These are phyloP conservation scores for Zymoseptoria passerinii DNA, from an alignment of 2,329 filamentous ascomycete species.

Conservation along the genomic window DNA sequence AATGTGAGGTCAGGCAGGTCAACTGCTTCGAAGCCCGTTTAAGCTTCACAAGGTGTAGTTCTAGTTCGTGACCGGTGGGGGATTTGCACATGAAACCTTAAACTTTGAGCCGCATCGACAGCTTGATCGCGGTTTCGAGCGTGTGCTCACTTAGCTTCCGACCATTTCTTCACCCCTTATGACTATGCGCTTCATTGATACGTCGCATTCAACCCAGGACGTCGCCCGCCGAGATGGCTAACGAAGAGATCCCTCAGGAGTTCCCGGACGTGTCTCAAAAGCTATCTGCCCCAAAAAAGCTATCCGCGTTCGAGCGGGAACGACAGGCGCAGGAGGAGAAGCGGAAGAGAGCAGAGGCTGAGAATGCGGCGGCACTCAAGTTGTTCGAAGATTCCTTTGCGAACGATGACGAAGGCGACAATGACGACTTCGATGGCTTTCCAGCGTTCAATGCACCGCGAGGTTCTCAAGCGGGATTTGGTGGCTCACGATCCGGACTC, in stretches of 20 bases:
- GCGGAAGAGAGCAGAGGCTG: constrained; percentile 70
- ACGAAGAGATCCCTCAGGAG: constrained; percentile 25
- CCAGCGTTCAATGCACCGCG: constrained; percentile 35
- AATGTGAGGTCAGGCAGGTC: background rate
- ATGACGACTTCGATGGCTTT: constrained; percentile 14
- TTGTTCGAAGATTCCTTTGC: constrained; percentile 77
- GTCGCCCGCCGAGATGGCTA: constrained; percentile 11
- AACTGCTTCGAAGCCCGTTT: background rate
- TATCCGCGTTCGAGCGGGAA: constrained; percentile 81
- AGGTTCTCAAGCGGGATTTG: constrained; percentile 23
- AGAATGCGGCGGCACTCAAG: constrained; percentile 77
- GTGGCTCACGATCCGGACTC: constrained; percentile 4
- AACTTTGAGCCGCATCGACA: background rate
- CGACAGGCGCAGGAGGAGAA: constrained; percentile 87
- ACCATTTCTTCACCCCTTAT: background rate
- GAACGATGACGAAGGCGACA: constrained; percentile 39
- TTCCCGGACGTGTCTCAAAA: constrained; percentile 72
- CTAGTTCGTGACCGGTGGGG: background rate
- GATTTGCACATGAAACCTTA: background rate
- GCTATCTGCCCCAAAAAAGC: constrained; percentile 65
- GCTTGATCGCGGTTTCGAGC: background rate
- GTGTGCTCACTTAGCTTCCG: background rate
- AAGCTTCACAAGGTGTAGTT: no score
- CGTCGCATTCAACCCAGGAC: background rate
- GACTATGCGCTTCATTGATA: background rate